Evolutionary conservation across 352 stramenopile genomes (phyloP).

Genomic region (Pythium pyrilobum): DNA sequence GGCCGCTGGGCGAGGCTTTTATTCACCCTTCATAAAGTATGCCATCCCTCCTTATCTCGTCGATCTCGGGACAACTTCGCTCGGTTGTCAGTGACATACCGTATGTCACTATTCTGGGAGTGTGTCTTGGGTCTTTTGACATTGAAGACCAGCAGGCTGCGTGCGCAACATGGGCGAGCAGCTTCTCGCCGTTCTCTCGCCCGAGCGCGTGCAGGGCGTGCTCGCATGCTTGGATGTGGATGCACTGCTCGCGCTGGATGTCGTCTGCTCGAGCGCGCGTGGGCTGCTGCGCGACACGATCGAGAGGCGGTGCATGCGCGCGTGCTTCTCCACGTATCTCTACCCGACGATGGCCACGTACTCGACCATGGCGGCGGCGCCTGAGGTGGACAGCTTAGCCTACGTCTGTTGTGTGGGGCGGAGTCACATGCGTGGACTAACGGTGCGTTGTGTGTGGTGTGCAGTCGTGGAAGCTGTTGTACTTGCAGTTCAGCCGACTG

Average conservation of each 20-base stretch:
- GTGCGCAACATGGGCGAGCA: neutral
- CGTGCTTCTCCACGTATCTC: constrained; percentile 57
- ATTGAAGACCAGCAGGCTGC: neutral
- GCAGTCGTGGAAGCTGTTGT: constrained; percentile 55
- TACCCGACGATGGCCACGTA: constrained; percentile 60
- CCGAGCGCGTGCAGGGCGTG: constrained; percentile 36
- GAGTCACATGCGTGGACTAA: neutral
- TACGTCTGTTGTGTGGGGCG: no score
- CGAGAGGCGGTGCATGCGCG: constrained; percentile 50
- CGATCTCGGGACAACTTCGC: no score
- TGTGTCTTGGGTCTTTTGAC: no score
- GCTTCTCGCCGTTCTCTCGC: constrained; percentile 1
- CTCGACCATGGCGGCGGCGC: constrained; percentile 50
- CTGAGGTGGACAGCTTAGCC: constrained; percentile 16
- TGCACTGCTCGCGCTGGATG: constrained; percentile 39
- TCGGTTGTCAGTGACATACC: no score
- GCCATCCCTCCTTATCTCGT: no score
- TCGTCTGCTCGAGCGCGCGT: constrained; percentile 9
- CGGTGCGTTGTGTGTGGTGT: neutral
- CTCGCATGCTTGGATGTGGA: constrained; percentile 27
- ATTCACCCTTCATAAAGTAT: no score
- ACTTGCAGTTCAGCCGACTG: constrained; percentile 40
- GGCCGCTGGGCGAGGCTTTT: no score
- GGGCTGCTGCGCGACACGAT: constrained; percentile 4
- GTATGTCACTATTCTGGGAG: constrained; percentile 6